A percentile compares a stretch with the other conserved stretches of the same genome.
These are phyloP conservation scores for Pseudocercospora cruenta DNA, from an alignment of 2,329 filamentous ascomycete species.

Conservation along the genomic window DNA sequence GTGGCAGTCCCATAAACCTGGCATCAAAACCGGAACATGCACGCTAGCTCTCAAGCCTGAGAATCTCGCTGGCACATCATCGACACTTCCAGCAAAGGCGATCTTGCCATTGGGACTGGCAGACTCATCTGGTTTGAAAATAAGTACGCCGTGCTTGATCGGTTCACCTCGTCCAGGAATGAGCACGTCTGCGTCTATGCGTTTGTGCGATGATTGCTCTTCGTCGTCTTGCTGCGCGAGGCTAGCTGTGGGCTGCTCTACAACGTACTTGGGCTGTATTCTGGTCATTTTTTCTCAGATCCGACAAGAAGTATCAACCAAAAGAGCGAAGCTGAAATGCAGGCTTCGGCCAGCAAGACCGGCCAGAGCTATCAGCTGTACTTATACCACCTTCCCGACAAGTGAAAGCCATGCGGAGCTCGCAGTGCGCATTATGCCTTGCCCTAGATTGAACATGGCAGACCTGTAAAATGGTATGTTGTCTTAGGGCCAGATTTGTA, in stretches of 20 bases:
- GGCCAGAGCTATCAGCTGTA: not conserved
- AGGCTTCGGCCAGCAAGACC: not conserved
- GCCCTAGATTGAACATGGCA: not conserved
- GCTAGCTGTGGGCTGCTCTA: not conserved
- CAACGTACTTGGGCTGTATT: not conserved
- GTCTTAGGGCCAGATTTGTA: not conserved
- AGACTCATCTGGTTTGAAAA: conserved; percentile 38
- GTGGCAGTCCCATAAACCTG: conserved; percentile 60
- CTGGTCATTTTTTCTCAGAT: not conserved
- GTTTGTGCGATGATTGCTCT: not conserved
- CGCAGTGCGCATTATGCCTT: not conserved
- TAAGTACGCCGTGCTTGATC: conserved; percentile 44
- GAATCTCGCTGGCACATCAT: conserved; percentile 11
- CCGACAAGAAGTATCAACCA: not conserved
- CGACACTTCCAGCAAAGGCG: conserved; percentile 43
- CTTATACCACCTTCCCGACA: not conserved
- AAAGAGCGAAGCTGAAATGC: not conserved
- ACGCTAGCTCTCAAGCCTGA: not conserved
- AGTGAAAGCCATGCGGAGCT: not conserved
- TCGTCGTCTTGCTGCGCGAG: not conserved
- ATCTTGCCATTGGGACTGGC: conserved; percentile 39
- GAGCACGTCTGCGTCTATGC: conserved; percentile 42
- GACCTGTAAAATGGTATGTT: not conserved
- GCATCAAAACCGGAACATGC: conserved; percentile 52
- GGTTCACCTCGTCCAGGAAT: conserved; percentile 54